Evolutionary conservation across 2,329 filamentous ascomycete genomes (phyloP).

Genomic region (Ceratocystis lukuohia): DNA sequence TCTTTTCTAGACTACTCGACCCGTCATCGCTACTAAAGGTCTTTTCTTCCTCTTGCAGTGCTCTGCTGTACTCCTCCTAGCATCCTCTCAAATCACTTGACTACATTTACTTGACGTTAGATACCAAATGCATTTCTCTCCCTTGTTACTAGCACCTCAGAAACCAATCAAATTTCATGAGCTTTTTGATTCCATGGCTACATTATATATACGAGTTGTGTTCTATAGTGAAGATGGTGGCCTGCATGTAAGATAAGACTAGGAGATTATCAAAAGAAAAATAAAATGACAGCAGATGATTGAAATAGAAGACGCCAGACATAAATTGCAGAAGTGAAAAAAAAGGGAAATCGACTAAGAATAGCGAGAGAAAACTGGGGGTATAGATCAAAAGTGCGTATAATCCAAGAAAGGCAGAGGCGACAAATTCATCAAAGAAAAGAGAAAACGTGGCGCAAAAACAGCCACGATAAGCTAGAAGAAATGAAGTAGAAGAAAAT

Average conservation of each 20-base stretch:
- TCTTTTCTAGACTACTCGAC: slow-evolving; percentile 27
- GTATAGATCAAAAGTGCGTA: background rate
- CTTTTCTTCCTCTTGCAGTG: background rate
- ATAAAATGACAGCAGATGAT: background rate
- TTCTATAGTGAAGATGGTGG: background rate
- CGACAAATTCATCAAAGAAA: slow-evolving; percentile 1
- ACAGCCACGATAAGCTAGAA: background rate
- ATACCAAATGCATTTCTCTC: background rate
- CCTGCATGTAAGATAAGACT: background rate
- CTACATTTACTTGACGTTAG: background rate
- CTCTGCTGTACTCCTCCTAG: background rate
- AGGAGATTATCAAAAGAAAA: background rate
- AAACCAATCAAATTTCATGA: too few relatives aligned
- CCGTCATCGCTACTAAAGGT: slow-evolving; percentile 27
- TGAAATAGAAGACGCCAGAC: background rate
- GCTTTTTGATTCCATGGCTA: background rate
- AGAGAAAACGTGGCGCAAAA: background rate
- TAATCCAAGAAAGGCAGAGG: background rate
- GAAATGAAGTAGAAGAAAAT: background rate
- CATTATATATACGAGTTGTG: background rate
- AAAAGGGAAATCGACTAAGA: background rate
- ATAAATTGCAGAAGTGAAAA: background rate
- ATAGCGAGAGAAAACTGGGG: background rate
- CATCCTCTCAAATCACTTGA: background rate
- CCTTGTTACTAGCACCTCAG: background rate